Percentiles rank a stretch among this genome's conserved stretches.
phyloP scores from a whole-genome alignment of 169 alveolate genomes.

The Babesia bovis region DNA sequence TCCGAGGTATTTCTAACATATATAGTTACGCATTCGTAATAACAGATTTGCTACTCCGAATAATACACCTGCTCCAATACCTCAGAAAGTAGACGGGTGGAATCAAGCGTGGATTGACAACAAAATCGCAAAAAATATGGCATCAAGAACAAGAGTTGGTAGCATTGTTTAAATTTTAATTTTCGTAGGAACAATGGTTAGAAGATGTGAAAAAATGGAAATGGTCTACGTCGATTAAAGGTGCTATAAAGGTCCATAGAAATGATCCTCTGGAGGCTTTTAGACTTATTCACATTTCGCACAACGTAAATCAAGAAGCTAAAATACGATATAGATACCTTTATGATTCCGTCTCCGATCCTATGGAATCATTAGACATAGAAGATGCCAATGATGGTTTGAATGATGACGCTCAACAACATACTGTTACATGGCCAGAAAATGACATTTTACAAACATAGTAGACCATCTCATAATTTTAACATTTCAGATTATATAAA shows the following conservation, averaged over 20 bases:
- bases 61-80: conserved; percentile 78
- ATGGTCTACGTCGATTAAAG: conserved; percentile 79
- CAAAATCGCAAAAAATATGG: conserved; percentile 50
- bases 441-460: not conserved
- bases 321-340: conserved; percentile 66
- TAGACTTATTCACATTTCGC: conserved; percentile 57
- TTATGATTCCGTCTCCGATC: conserved; percentile 64
- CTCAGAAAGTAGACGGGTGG: conserved; percentile 80
- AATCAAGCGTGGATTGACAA: conserved; percentile 78
- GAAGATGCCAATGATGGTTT: conserved; percentile 20
- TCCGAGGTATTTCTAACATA: conserved; percentile 51
- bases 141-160: conserved; percentile 36
- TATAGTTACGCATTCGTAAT: not conserved
- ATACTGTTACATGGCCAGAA: not conserved
- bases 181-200: conserved; percentile 67
- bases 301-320: conserved; percentile 26
- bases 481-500: not conserved
- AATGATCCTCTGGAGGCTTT: conserved; percentile 72
- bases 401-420: not conserved
- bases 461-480: not conserved
- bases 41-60: conserved; percentile 81
- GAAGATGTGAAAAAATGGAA: conserved; percentile 78
- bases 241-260: conserved; percentile 74
- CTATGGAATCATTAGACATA: conserved; percentile 41
- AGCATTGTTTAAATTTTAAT: not conserved